Base-by-base conservation (phyloP, 78 protist species). In the Guillardia theta region DNA sequence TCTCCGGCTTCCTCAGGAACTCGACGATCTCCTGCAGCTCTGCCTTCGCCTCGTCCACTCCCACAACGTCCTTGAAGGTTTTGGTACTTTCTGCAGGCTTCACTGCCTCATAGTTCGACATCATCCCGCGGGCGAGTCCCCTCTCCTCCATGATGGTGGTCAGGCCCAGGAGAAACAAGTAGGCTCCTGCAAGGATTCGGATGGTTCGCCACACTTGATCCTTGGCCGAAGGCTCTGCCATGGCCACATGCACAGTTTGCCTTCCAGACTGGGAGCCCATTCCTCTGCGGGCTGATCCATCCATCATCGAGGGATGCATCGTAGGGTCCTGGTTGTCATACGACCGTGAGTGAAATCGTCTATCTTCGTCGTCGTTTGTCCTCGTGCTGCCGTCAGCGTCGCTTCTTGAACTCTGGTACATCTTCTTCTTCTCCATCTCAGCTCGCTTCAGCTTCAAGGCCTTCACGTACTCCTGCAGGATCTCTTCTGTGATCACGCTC, bases 1-100 rank as follows among this genome's bases (percentile, higher is more conserved):
- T 95, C 3, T 46, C 92, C 8, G 99, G 99, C 76, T 96, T 58
- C 44, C 92, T 87, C 54, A 98, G 95, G n/a, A 96, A 98, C 64
- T 96, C 97, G 2, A 97, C 98, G 21, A 97, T 94, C 88, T 97
- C 98, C 1, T 12, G 93, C 64, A 88, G 77, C 93, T 88, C 93
- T 48, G 6, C 93, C 18, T 88, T 88, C 8, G 93, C 93, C 36
- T 70, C 58, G 54, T 92, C 95, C 76, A 83, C 43, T 15, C 64
- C 93, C 36, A 88, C 95, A 36, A 93, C 95, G 48, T 94, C 93
- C 33, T 94, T 88, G 50, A 88, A 87, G 5, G 58, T 76, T 24
- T 70, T 70, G 83, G 41, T 9, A 24, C 83, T 70, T 43, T 70
- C 83, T 4, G 83, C 83, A 24, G 83, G 36, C 39, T 24, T 24